Evolutionary conservation across 495 filamentous ascomycete species (phyloP), one percentile per base, ranked within the genome.

Genomic region (Penicillium dipodomyicola): DNA sequence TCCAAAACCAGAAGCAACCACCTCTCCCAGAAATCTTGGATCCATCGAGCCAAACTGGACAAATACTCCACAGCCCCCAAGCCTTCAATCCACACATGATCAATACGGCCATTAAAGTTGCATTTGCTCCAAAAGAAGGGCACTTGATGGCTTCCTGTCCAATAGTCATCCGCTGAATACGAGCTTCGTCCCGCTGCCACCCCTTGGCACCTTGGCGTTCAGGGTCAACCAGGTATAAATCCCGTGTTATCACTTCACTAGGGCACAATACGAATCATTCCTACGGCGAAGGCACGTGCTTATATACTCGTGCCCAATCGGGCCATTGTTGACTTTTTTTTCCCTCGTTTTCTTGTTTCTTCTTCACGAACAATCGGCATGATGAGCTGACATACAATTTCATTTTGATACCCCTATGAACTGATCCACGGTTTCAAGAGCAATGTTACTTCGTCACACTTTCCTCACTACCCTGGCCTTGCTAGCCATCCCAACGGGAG

Each of bases 141-240:
- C 33, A 8, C 25, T 50, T 27, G 15, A 17, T 51, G 22, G 19
- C 14, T 19, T 12, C 17, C 5, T 10, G 10, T 7, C 48, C 48
- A 50, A 50, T 50, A 11, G 33, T 33, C 17, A n/a, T 37, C 10
- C 5, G 11, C 10, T 12, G 4, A 53, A 53, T n/a, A 53, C 50
- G 50, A 53, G 50, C 25, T 2, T 22, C 9, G 40, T 44, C 40
- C 40, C 50, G 39, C 17, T 53, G 22, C 5, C 22, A 10, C 27
- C 25, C 17, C 40, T 53, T 53, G 40, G 40, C 50, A 43, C 40
- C 50, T 53, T 53, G 50, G 50, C 50, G 15, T 44, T 35, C 50
- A 53, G 50, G 50, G 50, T 33, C 11, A 17, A 39, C 25, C n/a
- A 43, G 25, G 15, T 52, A 52, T 42, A 42, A 19, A 33, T 15